Percentiles rank a stretch among this genome's conserved stretches.
Conservation (phyloP, 257 asterid genomes). For the Solanum dulcamara region DNA sequence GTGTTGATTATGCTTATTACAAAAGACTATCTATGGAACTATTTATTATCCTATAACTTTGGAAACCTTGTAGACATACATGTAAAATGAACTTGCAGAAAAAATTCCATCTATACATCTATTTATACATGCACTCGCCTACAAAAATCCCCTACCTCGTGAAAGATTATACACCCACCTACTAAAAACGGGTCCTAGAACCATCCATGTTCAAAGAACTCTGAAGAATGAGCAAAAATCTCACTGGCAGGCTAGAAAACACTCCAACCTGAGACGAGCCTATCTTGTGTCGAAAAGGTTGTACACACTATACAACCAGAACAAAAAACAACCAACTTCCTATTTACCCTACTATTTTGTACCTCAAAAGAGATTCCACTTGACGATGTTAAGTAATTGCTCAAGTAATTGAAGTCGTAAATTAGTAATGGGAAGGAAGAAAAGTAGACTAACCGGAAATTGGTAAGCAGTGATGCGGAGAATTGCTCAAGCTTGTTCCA, state of each 20-base stretch:
- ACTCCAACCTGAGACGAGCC: background rate
- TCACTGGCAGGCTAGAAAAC: background rate
- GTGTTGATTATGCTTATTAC: background rate
- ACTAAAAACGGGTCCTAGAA: background rate
- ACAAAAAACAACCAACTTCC: background rate
- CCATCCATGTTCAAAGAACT: background rate
- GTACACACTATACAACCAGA: background rate
- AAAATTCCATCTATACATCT: background rate
- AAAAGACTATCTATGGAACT: background rate
- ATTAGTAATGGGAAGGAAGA: background rate
- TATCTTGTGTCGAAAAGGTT: background rate
- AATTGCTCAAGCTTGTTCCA: conserved; percentile 56
- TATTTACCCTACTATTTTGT: background rate
- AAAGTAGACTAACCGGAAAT: conserved; percentile 26
- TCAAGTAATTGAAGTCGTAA: background rate
- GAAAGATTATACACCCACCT: background rate
- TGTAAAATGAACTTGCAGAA: background rate
- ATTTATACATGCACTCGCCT: background rate
- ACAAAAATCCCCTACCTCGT: background rate
- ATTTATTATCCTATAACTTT: background rate
- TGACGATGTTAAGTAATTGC: background rate
- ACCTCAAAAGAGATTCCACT: background rate
- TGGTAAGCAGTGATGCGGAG: conserved; percentile 36
- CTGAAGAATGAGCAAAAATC: background rate
- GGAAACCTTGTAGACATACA: background rate